phyloP scores from a whole-genome alignment of 805 yeast species.

The Lipomyces yamadae region DNA sequence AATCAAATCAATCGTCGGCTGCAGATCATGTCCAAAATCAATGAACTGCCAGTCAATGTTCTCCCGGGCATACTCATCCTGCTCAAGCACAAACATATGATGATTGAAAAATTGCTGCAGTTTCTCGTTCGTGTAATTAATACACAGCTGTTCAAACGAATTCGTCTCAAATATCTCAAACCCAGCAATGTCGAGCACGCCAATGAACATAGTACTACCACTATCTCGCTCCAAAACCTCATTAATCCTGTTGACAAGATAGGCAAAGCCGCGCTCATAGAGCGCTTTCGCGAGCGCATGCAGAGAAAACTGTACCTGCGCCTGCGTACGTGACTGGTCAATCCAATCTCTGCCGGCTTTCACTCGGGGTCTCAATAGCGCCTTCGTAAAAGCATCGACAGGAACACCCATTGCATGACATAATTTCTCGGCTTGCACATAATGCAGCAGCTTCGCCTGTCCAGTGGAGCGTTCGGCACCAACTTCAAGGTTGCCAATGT shows the following conservation, averaged over 20 bases:
- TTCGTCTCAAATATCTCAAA: slow-evolving; percentile 95
- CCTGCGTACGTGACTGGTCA: slow-evolving; percentile 73
- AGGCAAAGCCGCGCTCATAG: slow-evolving; percentile 82
- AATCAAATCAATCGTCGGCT: slow-evolving; percentile 90
- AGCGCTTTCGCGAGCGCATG: slow-evolving; percentile 88
- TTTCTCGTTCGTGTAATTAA: slow-evolving; percentile 90
- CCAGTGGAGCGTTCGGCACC: slow-evolving; percentile 58
- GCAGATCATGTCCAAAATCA: slow-evolving; percentile 93
- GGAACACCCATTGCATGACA: slow-evolving; percentile 69
- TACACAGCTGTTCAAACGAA: slow-evolving; percentile 95
- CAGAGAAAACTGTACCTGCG: slow-evolving; percentile 77
- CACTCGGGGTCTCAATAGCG: slow-evolving; percentile 77
- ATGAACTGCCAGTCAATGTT: slow-evolving; percentile 92
- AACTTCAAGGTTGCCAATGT: slow-evolving; percentile 83
- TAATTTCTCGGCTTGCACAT: slow-evolving; percentile 56
- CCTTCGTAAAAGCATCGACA: slow-evolving; percentile 57
- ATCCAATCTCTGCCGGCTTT: slow-evolving; percentile 90
- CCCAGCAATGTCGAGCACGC: slow-evolving; percentile 96
- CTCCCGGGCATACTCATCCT: slow-evolving; percentile 93
- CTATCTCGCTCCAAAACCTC: slow-evolving; percentile 58
- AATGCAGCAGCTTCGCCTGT: slow-evolving; percentile 70
- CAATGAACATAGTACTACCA: slow-evolving; percentile 58
- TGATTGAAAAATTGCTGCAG: slow-evolving; percentile 97
- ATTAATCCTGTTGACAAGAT: slow-evolving; percentile 76
- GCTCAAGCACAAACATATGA: slow-evolving; percentile 93